These are phyloP conservation scores for Macadamia tetraphylla DNA, from an alignment of 164 flowering plant species.

Conservation along the genomic window DNA sequence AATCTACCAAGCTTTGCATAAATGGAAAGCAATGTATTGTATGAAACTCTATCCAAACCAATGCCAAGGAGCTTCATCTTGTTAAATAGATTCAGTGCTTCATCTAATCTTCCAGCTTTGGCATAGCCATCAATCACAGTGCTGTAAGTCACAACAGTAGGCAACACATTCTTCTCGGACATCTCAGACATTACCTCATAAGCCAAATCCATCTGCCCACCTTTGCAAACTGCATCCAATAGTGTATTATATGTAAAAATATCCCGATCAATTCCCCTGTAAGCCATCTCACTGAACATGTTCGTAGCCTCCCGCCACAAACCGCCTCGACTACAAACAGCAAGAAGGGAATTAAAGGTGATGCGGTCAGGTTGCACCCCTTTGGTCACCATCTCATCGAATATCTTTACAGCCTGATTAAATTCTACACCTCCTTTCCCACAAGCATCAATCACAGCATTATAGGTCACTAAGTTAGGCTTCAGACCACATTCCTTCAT, in stretches of 20 bases:
- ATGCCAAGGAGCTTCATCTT: conserved; percentile 77
- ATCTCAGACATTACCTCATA: conserved; percentile 75
- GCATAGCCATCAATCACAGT: conserved; percentile 93
- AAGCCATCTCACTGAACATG: conserved; percentile 72
- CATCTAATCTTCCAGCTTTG: conserved; percentile 70
- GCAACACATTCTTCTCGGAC: conserved; percentile 56
- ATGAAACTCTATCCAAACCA: conserved; percentile 71
- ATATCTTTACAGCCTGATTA: conserved; percentile 43
- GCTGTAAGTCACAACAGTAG: conserved; percentile 93
- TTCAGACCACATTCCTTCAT: conserved; percentile 69
- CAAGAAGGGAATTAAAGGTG: conserved; percentile 85
- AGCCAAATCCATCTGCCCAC: conserved; percentile 87
- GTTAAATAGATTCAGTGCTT: conserved; percentile 63
- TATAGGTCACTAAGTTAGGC: conserved; percentile 91
- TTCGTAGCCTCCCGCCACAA: conserved; percentile 72
- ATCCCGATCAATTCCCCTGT: conserved; percentile 72
- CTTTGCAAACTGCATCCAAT: conserved; percentile 84
- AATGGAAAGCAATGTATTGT: conserved; percentile 72
- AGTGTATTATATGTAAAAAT: conserved; percentile 86
- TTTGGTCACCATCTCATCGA: conserved; percentile 68
- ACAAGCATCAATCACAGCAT: conserved; percentile 96
- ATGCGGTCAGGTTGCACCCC: conserved; percentile 88
- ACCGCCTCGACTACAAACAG: conserved; percentile 84
- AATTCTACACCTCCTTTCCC: conserved; percentile 91
- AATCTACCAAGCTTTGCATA: conserved; percentile 83